Conservation (phyloP, 768 basidiomycete genomes). For the Galerina marginata region DNA sequence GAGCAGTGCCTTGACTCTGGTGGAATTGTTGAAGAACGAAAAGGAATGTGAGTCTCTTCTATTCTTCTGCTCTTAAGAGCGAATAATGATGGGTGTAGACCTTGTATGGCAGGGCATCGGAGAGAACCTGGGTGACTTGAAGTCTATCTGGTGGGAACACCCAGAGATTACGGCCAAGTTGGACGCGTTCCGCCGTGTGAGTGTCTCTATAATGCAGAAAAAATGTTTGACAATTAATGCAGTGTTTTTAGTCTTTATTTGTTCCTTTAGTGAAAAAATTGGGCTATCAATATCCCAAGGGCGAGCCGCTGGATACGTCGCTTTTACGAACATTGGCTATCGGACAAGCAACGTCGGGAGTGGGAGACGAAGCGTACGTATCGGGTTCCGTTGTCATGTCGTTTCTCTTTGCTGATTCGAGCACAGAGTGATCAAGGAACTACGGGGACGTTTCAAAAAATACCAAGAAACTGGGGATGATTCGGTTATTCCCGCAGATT, state of each 20-base stretch:
- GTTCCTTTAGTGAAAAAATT: constrained; percentile 78
- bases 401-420: constrained; percentile 11
- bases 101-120: constrained; percentile 82
- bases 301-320: constrained; percentile 70
- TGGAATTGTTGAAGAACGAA: constrained; percentile 73
- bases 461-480: constrained; percentile 78
- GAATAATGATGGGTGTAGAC: constrained; percentile 44
- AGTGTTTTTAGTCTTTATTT: constrained; percentile 57
- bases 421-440: constrained; percentile 73
- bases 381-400: background rate
- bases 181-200: constrained; percentile 64
- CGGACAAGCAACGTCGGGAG: constrained; percentile 43
- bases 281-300: constrained; percentile 73
- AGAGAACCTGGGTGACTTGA: constrained; percentile 56
- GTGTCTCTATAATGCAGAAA: constrained; percentile 19
- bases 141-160: constrained; percentile 86
- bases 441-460: constrained; percentile 70
- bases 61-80: background rate
- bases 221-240: background rate
- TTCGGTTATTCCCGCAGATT: constrained; percentile 79
- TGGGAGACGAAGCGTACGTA: constrained; percentile 33
- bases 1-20: constrained; percentile 76
- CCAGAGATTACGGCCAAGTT: constrained; percentile 55
- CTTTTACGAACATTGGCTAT: constrained; percentile 81
- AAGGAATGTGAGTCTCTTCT: constrained; percentile 60